phyloP scores from a whole-genome alignment of 2,329 filamentous ascomycete genomes.

The Malbranchea zuffiana region DNA sequence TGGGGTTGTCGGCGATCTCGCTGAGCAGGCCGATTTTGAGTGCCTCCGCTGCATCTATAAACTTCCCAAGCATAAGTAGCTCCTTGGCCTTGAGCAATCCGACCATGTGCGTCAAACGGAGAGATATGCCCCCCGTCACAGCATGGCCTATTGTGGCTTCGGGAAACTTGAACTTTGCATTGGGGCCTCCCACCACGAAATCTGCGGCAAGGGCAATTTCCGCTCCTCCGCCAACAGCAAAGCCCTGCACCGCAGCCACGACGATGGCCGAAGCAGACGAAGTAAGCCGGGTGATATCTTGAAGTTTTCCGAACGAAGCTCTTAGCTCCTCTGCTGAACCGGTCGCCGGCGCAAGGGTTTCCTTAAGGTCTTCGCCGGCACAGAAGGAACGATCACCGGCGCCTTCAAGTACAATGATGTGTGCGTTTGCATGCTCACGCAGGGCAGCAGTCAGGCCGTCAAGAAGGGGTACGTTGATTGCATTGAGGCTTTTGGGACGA shows the following conservation, averaged over 20 bases:
- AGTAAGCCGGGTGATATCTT: background rate
- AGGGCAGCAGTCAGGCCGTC: background rate
- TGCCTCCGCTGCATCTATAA: background rate
- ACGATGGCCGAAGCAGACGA: background rate
- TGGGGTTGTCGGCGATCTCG: background rate
- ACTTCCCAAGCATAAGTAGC: background rate
- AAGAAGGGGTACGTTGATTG: background rate
- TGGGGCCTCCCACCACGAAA: background rate
- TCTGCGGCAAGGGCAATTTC: background rate
- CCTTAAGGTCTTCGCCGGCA: background rate
- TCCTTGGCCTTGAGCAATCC: background rate
- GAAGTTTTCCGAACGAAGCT: background rate
- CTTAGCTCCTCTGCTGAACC: background rate
- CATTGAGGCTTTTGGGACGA: background rate
- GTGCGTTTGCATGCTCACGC: background rate
- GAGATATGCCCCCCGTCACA: background rate
- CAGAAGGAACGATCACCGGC: background rate
- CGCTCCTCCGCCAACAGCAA: background rate
- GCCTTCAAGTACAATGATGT: background rate
- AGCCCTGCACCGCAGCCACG: background rate
- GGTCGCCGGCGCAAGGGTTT: background rate
- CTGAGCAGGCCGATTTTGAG: background rate
- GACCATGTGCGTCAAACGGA: background rate
- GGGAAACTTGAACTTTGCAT: background rate
- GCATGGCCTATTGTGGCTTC: background rate